Evolutionary conservation across 768 basidiomycete genomes (phyloP).

Genomic region (Pleurotus giganteus): DNA sequence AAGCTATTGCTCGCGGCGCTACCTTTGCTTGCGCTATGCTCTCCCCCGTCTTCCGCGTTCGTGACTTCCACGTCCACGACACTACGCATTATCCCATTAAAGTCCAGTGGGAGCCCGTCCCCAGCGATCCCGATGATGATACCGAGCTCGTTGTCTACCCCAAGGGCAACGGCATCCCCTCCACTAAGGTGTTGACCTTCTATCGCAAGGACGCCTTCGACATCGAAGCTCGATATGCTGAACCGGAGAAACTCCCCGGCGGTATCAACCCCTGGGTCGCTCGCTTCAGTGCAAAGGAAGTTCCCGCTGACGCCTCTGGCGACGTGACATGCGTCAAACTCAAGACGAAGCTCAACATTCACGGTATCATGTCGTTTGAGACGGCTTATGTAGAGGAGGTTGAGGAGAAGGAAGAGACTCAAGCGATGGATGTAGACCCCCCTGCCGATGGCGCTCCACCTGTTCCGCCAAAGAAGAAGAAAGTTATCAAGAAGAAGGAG

Average conservation of each 20-base stretch:
- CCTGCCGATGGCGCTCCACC: conserved; percentile 20
- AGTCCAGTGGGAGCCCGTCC: conserved; percentile 78
- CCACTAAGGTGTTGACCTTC: conserved; percentile 95
- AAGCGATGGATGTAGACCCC: conserved; percentile 66
- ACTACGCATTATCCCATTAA: conserved; percentile 87
- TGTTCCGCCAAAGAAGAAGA: conserved; percentile 80
- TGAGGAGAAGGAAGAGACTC: conserved; percentile 71
- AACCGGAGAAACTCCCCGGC: conserved; percentile 70
- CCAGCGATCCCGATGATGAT: conserved; percentile 82
- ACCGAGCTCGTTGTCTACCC: conserved; percentile 92
- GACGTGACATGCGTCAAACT: conserved; percentile 85
- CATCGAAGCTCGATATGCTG: conserved; percentile 81
- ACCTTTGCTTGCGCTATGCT: conserved; percentile 97
- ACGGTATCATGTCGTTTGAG: conserved; percentile 89
- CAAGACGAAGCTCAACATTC: conserved; percentile 82
- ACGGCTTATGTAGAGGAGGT: conserved; percentile 79
- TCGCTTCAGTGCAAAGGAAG: conserved; percentile 77
- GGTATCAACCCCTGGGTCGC: conserved; percentile 84
- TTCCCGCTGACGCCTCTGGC: conserved; percentile 66
- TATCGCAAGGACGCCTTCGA: conserved; percentile 88
- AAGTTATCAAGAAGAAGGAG: conserved; percentile 78
- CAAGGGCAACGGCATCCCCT: conserved; percentile 80
- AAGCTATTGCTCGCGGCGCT: conserved; percentile 93
- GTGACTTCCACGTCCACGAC: conserved; percentile 90
- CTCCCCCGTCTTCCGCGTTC: conserved; percentile 96